phyloP scores from a whole-genome alignment of 1,284 basidiomycete species.

The Puccinia brachypodii region DNA sequence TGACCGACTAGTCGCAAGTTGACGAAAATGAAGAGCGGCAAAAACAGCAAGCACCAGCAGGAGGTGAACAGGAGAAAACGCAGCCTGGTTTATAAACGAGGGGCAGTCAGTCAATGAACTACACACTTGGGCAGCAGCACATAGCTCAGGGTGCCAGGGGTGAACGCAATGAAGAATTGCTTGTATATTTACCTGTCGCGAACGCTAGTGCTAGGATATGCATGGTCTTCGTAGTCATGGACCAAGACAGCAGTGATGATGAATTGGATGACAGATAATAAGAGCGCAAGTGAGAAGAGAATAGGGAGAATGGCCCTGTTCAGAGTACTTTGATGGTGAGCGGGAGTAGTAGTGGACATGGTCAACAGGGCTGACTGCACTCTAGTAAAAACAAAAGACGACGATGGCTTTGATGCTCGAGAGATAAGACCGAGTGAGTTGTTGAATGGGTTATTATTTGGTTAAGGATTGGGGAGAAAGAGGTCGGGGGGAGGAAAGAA shows the following conservation, averaged over 20 bases:
- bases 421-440: not conserved
- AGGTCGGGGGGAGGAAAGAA: not conserved
- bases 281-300: not conserved
- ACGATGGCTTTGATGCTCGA: too few relatives aligned
- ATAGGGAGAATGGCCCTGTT: conserved; percentile 2
- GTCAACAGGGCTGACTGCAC: conserved; percentile 13
- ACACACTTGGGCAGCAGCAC: not conserved
- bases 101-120: not conserved
- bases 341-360: conserved; percentile 5
- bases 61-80: conserved; percentile 43
- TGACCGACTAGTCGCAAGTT: not conserved
- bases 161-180: not conserved
- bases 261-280: conserved; percentile 40
- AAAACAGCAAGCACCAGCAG: conserved; percentile 32
- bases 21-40: conserved; percentile 28
- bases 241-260: conserved; percentile 44
- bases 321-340: conserved; percentile 3
- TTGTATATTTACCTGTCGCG: conserved; percentile 42
- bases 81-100: conserved; percentile 7
- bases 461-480: not conserved
- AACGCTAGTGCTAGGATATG: conserved; percentile 10
- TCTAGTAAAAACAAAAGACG: too few relatives aligned
- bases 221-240: conserved; percentile 31
- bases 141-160: not conserved
- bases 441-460: not conserved